Percentiles rank a stretch among this genome's conserved stretches.
phyloP scores from a whole-genome alignment of 2,329 filamentous ascomycete species.

The Sporothrix variecibatus region DNA sequence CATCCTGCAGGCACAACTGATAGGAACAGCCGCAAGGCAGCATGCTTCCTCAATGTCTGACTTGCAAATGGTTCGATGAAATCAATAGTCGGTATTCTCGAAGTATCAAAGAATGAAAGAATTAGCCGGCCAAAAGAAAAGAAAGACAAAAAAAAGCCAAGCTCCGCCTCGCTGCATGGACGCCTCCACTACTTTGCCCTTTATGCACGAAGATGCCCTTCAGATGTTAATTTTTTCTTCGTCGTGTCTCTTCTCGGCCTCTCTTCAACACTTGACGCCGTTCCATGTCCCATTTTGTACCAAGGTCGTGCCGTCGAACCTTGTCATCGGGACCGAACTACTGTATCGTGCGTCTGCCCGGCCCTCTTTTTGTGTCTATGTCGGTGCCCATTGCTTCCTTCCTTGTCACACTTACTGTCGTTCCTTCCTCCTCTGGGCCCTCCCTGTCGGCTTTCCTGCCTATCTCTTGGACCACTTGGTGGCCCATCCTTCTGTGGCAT shows the following conservation, averaged over 20 bases:
- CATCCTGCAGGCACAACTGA: not conserved
- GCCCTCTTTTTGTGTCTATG: not conserved
- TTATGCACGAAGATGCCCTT: not conserved
- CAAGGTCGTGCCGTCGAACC: not conserved
- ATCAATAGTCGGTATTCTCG: not conserved
- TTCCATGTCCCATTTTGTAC: not conserved
- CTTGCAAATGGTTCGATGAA: not conserved
- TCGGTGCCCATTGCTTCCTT: not conserved
- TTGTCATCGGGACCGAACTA: slow-evolving; percentile 1
- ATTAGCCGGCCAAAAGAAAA: not conserved
- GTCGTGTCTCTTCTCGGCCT: not conserved
- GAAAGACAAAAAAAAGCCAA: not conserved
- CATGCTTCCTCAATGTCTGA: not conserved
- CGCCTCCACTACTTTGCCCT: not conserved
- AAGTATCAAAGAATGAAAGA: not conserved
- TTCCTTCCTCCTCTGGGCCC: not conserved
- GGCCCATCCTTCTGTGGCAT: not conserved
- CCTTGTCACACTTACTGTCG: not conserved
- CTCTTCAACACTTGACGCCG: not conserved
- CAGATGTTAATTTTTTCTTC: not conserved
- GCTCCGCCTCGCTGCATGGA: slow-evolving; percentile 10
- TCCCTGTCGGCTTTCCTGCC: not conserved
- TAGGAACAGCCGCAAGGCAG: not conserved
- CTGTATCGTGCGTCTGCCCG: not conserved
- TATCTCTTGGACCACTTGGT: slow-evolving; percentile 17